These are phyloP conservation scores for Solanum raphanifolium DNA, from an alignment of 257 asterid species.

Conservation along the genomic window DNA sequence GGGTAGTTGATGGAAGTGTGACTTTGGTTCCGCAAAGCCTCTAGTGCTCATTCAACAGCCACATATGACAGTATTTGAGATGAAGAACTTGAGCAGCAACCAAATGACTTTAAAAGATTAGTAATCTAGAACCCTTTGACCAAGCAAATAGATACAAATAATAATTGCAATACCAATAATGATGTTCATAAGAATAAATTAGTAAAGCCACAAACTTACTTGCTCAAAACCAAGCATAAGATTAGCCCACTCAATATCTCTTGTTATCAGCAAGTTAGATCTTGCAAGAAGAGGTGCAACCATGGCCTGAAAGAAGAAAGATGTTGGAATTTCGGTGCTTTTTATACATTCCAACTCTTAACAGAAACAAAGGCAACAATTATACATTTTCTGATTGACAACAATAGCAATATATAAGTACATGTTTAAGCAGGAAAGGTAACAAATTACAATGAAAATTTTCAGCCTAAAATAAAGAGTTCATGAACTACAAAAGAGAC, in stretches of 20 bases:
- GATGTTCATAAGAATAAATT: background rate
- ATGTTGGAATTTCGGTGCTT: background rate
- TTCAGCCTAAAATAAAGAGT: background rate
- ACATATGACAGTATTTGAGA: background rate
- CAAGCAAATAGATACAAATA: background rate
- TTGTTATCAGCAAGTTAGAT: conserved; percentile 88
- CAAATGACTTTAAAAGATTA: background rate
- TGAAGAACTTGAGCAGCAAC: background rate
- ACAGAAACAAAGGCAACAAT: background rate
- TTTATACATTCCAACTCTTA: background rate
- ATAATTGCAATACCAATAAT: background rate
- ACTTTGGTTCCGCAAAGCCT: background rate
- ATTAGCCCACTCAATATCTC: conserved; percentile 99
- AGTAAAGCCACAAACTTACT: conserved; percentile 33
- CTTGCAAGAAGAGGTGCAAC: conserved; percentile 95
- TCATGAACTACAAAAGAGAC: background rate
- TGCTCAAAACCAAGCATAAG: conserved; percentile 92
- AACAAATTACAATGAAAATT: background rate
- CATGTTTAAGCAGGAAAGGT: background rate
- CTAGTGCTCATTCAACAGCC: background rate
- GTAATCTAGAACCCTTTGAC: background rate
- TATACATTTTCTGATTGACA: background rate
- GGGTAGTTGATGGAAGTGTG: background rate
- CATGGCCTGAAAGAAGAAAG: conserved; percentile 40
- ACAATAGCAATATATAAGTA: background rate